Evolutionary conservation across 2,329 filamentous ascomycete genomes (phyloP).

Genomic region (Teratosphaeriaceae sp.): DNA sequence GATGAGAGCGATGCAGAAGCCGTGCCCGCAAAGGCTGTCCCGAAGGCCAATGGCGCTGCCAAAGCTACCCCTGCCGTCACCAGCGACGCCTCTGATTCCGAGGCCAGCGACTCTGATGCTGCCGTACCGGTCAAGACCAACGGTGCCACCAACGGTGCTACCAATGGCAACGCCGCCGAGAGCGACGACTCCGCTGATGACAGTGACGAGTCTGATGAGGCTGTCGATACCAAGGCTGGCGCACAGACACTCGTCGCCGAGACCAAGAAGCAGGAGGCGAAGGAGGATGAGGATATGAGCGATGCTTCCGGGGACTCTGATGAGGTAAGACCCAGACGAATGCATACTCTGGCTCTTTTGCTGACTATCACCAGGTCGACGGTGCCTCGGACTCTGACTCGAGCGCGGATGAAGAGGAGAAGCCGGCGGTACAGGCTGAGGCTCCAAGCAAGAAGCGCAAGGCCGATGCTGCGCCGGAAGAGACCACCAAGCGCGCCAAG

Average conservation of each 20-base stretch:
- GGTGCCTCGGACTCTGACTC: constrained; percentile 13
- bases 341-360: no score
- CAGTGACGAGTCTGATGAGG: constrained; percentile 19
- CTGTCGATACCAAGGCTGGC: constrained; percentile 29
- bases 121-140: constrained; percentile 18
- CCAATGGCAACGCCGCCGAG: constrained; percentile 19
- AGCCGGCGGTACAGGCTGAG: constrained; percentile 34
- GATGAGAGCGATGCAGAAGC: constrained; percentile 28
- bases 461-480: constrained; percentile 47
- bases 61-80: constrained; percentile 14
- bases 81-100: constrained; percentile 16
- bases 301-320: constrained; percentile 7
- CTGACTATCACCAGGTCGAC: no score
- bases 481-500: constrained; percentile 57
- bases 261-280: constrained; percentile 10
- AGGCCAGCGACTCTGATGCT: constrained; percentile 25
- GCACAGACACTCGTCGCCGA: constrained; percentile 13
- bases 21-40: constrained; percentile 10
- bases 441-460: constrained; percentile 59
- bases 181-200: constrained; percentile 31
- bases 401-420: constrained; percentile 33
- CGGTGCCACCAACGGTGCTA: constrained; percentile 19
- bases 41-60: constrained; percentile 24
- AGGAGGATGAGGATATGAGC: constrained; percentile 13
- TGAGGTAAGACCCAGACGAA: no score